Conservation (phyloP, 1,284 basidiomycete species). For the Heterobasidion irregulare region DNA sequence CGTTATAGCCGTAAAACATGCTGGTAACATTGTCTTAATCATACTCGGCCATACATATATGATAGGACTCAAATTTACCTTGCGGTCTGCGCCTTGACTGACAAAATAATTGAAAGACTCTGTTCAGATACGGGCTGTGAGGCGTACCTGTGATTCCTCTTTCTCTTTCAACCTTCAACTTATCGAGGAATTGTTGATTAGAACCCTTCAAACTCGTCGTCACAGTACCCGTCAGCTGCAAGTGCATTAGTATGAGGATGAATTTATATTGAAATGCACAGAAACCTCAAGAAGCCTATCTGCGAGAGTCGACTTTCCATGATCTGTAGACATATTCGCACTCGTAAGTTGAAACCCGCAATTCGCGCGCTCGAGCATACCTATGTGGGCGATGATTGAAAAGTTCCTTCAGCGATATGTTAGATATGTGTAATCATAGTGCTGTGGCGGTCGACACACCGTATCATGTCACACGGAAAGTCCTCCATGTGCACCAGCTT, state of each 20-base stretch:
- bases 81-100: constrained; percentile 88
- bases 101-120: constrained; percentile 2
- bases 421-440: not conserved
- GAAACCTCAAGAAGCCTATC: constrained; percentile 73
- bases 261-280: not conserved
- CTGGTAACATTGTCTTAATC: constrained; percentile 27
- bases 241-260: not conserved
- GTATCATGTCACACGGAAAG: constrained; percentile 69
- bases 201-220: constrained; percentile 51
- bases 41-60: not conserved
- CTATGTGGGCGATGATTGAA: constrained; percentile 92
- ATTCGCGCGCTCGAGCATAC: constrained; percentile 24
- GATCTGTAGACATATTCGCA: constrained; percentile 37
- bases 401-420: constrained; percentile 63
- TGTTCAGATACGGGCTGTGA: not conserved
- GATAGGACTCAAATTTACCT: constrained; percentile 37
- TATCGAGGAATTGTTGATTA: constrained; percentile 90
- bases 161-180: constrained; percentile 94
- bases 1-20: constrained; percentile 64
- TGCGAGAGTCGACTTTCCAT: constrained; percentile 90
- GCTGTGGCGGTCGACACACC: constrained; percentile 34
- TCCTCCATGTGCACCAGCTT: constrained; percentile 43
- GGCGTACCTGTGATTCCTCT: constrained; percentile 82
- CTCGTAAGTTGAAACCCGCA: too few species aligned
- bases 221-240: constrained; percentile 78